A percentile compares a stretch with the other conserved stretches of the same genome.
Evolutionary conservation across 306 rosid genomes (phyloP).

Genomic region (Acacia acuminata): DNA sequence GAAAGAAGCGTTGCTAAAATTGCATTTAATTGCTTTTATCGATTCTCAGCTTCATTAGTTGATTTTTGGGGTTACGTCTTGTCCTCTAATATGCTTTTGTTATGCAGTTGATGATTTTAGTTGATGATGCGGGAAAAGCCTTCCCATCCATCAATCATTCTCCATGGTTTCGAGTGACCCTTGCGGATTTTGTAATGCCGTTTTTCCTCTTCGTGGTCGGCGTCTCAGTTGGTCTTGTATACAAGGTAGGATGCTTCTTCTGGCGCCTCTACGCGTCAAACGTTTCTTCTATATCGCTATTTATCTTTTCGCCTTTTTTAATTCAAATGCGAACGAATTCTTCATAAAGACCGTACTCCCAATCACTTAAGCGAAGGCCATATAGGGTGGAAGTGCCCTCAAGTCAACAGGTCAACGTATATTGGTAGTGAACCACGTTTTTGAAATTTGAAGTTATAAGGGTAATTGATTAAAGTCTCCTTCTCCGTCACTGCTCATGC

Average conservation of each 20-base stretch:
- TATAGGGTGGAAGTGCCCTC: not conserved
- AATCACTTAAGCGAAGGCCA: not conserved
- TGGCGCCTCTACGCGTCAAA: not conserved
- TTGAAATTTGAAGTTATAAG: not conserved
- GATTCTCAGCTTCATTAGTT: not conserved
- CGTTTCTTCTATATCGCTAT: not conserved
- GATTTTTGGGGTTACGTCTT: not conserved
- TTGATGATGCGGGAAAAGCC: constrained; percentile 73
- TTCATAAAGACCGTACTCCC: not conserved
- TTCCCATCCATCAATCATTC: constrained; percentile 81
- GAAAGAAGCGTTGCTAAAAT: not conserved
- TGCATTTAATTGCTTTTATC: not conserved
- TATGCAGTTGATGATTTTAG: constrained; percentile 74
- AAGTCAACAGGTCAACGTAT: not conserved
- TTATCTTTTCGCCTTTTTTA: not conserved
- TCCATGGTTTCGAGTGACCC: constrained; percentile 82
- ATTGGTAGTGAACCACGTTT: not conserved
- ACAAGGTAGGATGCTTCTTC: constrained; percentile 51
- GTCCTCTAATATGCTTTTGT: not conserved
- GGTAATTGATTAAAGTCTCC: not conserved
- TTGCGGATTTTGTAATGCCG: constrained; percentile 85
- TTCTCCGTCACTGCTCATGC: not conserved
- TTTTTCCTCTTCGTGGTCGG: constrained; percentile 79
- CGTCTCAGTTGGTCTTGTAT: constrained; percentile 64
- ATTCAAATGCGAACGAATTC: not conserved